Conservation (phyloP, 257 asterid genomes). For the Solanum ossicruentum region DNA sequence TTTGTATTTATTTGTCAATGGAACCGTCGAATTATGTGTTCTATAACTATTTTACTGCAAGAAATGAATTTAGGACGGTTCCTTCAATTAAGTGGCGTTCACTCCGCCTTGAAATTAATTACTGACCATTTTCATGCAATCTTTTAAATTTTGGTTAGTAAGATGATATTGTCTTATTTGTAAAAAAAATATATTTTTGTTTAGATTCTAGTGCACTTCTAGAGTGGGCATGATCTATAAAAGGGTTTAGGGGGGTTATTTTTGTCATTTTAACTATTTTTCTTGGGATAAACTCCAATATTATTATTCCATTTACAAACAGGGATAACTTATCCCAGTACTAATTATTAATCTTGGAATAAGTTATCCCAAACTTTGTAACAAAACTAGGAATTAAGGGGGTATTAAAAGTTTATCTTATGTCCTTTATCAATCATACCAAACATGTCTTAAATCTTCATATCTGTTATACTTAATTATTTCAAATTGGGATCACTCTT, state of each 20-base stretch:
- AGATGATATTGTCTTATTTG: background rate
- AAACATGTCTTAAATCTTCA: background rate
- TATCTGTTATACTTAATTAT: background rate
- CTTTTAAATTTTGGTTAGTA: background rate
- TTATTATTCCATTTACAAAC: background rate
- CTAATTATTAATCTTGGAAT: too few species aligned
- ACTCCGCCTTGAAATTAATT: background rate
- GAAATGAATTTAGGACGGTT: background rate
- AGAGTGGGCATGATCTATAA: background rate
- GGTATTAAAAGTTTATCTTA: background rate
- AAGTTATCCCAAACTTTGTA: too few species aligned
- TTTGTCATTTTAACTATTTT: background rate
- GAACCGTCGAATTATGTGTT: background rate
- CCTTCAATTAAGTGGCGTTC: background rate
- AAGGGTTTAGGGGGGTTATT: background rate
- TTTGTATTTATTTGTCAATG: background rate
- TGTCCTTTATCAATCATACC: background rate
- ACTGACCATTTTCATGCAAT: background rate
- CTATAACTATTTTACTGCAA: background rate
- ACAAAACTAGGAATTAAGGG: too few species aligned
- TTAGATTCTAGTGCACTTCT: background rate
- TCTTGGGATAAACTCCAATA: background rate
- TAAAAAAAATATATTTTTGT: background rate
- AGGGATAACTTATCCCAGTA: background rate
- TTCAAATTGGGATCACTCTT: background rate